Evolutionary conservation across 2,329 filamentous ascomycete species (phyloP).

Genomic region (Scedosporium boydii): DNA sequence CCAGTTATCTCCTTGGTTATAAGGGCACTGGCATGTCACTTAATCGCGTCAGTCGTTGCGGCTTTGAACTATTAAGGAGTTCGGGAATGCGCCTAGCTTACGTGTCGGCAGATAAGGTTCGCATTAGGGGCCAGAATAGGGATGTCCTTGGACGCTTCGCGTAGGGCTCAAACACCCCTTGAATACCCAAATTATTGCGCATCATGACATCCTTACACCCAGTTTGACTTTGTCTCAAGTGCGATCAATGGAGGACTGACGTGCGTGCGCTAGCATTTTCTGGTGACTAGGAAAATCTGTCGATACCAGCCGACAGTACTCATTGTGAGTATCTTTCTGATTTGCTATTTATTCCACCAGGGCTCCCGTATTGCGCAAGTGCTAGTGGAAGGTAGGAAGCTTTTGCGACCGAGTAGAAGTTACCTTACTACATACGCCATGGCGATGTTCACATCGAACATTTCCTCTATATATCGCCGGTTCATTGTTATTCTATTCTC

Average conservation of each 20-base stretch:
- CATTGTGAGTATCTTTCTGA: neutral
- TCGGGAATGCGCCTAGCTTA: neutral
- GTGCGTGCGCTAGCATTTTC: neutral
- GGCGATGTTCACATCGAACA: neutral
- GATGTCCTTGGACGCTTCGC: neutral
- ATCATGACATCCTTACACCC: neutral
- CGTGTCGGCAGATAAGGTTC: neutral
- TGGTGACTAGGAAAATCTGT: neutral
- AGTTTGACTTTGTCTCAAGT: neutral
- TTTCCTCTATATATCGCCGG: neutral
- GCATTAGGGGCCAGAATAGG: neutral
- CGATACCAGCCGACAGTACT: neutral
- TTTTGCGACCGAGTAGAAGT: neutral
- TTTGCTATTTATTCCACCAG: no score
- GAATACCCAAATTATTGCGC: neutral
- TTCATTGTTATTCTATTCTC: neutral
- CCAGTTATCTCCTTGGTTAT: neutral
- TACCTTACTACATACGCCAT: neutral
- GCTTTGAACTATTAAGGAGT: neutral
- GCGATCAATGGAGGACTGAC: neutral
- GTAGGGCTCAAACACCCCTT: neutral
- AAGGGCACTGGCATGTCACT: neutral
- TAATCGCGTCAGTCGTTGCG: neutral
- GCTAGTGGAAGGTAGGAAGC: neutral
- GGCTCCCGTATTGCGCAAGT: neutral